Conservation (phyloP, 192 early-diverging fungal species). For the Backusella psychrophila region DNA sequence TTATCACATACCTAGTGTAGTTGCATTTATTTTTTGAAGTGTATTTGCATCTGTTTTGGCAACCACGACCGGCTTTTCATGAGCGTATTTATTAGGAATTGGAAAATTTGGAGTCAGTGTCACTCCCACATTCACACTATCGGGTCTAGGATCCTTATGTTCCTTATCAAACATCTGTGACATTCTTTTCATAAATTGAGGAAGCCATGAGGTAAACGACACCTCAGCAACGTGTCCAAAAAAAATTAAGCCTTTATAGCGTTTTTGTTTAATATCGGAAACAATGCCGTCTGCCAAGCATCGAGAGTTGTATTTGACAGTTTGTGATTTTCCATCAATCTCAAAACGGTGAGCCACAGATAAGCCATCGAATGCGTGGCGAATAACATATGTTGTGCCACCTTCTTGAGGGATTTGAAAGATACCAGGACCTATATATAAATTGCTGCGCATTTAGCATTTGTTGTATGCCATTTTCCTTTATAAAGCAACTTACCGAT, state of each 20-base stretch:
- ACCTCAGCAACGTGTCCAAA: conserved; percentile 22
- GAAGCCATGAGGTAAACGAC: not conserved
- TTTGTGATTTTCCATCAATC: conserved; percentile 5
- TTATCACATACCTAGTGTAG: conserved; percentile 23
- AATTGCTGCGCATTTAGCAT: not conserved
- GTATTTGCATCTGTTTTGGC: conserved; percentile 37
- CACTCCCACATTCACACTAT: conserved; percentile 14
- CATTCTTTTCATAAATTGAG: not conserved
- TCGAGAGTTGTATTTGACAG: conserved; percentile 27
- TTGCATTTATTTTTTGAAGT: conserved; percentile 28
- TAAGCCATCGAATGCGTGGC: conserved; percentile 36
- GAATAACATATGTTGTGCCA: conserved; percentile 22
- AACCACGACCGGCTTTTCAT: conserved; percentile 10
- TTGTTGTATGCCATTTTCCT: not conserved
- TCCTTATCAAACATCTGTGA: not conserved
- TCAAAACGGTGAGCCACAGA: conserved; percentile 32
- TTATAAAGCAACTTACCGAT: conserved; percentile 31
- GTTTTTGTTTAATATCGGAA: conserved; percentile 4
- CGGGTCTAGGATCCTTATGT: not conserved
- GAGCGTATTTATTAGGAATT: not conserved
- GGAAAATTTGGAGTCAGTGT: conserved; percentile 38
- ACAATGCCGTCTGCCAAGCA: conserved; percentile 20
- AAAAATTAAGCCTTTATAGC: conserved; percentile 4
- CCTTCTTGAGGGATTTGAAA: conserved; percentile 21
- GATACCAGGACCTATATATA: conserved; percentile 24